Base-by-base conservation (phyloP, 2,329 filamentous ascomycete genomes). In the Claviceps sp. region DNA sequence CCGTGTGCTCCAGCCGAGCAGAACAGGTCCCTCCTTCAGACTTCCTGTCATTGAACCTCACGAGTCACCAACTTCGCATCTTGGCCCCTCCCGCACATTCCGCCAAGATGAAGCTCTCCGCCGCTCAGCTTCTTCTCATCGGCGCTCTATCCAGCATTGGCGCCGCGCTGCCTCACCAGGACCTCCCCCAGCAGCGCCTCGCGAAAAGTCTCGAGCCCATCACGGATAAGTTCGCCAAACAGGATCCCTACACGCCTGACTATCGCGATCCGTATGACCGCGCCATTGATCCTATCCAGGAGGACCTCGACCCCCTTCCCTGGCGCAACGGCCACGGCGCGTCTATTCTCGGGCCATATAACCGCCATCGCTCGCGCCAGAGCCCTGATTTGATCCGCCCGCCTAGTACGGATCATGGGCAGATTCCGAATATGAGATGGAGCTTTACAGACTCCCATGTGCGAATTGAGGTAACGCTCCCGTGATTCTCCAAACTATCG, bases 361-460 rank as follows among this genome's bases (percentile, higher is more conserved):
- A 88, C 63, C 72, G 70, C 54, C 78, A 78, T 49, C 79, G 85
- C 22, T 79, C 85, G 50, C 74, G 79, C 46, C 80, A 88, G 68
- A 84, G 79, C 62, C 84, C 85, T 0, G 84, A 89, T 64, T 69
- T 87, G 44, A 72, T 89, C 42, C 77, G 85, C 20, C 84, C 85
- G 18, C 85, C 85, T 0, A 82, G 78, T 61, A 89, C 85, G 5
- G 85, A 89, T 61, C 79, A 82, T 64, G 85, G 85, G 38, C 79
- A 77, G 58, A 72, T 89, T 62, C 68, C 76, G 49, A 88, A 87
- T 65, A 81, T 88, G 77, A 75, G 82, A 54, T 89, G 85, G 85
- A 81, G 78, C 55, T 83, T 83, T 59, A 77, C 77, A 2, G 79
- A 83, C 59, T 82, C 79, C 2, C 79, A 83, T 60, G 73, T 79